Conservation (phyloP, 176 grass and related monocot species). For the Triticum dicoccoides region DNA sequence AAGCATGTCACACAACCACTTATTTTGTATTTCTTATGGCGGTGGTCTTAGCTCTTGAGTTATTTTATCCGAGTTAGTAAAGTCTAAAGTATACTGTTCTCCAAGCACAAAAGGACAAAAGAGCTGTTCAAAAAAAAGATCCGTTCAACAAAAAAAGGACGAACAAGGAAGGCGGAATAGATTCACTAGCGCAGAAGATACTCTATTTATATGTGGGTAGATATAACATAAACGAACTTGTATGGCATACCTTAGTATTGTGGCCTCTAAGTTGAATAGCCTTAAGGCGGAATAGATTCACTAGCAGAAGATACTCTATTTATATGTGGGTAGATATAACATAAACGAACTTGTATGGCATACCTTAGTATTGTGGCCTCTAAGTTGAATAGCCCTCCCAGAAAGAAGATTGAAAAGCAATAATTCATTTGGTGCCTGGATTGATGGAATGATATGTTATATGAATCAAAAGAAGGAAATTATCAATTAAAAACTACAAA, state of each 20-base stretch:
- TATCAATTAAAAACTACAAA: constrained; percentile 5
- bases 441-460: constrained; percentile 17
- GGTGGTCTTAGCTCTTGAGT: not conserved
- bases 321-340: not conserved
- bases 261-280: constrained; percentile 94
- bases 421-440: constrained; percentile 92
- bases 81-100: constrained; percentile 2
- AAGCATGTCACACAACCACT: not conserved
- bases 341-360: constrained; percentile 22
- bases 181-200: constrained; percentile 21
- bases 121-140: not conserved
- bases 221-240: constrained; percentile 24
- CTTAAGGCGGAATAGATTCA: constrained; percentile 24
- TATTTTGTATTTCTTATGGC: constrained; percentile 19
- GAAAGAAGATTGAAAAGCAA: constrained; percentile 98
- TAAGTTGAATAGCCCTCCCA: constrained; percentile 91
- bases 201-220: not conserved
- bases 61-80: constrained; percentile 19
- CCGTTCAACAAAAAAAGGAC: not conserved
- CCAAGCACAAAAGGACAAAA: constrained; percentile 21
- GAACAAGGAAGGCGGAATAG: not conserved
- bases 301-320: constrained; percentile 9
- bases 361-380: constrained; percentile 91
- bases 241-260: constrained; percentile 65
- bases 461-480: constrained; percentile 3